These are phyloP conservation scores for Macrophomina pseudophaseolina DNA, from an alignment of 2,329 filamentous ascomycete genomes.

Conservation along the genomic window DNA sequence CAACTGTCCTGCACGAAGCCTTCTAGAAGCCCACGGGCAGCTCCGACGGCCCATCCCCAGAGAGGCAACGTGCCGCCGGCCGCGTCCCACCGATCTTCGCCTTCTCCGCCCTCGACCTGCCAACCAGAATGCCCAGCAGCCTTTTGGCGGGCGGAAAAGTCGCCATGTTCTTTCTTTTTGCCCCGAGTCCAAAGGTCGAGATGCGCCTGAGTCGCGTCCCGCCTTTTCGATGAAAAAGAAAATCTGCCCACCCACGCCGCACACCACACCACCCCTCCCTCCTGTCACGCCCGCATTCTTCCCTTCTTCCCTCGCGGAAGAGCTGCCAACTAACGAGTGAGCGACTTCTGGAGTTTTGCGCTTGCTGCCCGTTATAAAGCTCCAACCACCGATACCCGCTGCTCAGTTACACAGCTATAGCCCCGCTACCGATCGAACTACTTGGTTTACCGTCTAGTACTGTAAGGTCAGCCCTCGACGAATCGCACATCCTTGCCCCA, in stretches of 20 bases:
- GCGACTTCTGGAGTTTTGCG: conserved; percentile 66
- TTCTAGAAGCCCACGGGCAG: conserved; percentile 23
- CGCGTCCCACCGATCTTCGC: conserved; percentile 16
- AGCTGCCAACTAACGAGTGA: conserved; percentile 38
- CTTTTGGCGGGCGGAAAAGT: conserved; percentile 17
- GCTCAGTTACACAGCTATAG: neutral
- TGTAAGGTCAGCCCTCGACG: neutral
- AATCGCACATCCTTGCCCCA: neutral
- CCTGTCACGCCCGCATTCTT: neutral
- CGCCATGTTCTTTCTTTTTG: conserved; percentile 14
- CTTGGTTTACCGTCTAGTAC: neutral
- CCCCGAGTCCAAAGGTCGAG: conserved; percentile 8
- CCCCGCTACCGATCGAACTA: neutral
- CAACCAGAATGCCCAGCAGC: neutral
- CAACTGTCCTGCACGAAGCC: neutral
- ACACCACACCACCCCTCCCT: neutral
- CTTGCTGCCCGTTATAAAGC: conserved; percentile 56
- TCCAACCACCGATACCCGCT: conserved; percentile 38
- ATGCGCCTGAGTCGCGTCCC: neutral
- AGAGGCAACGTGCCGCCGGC: conserved; percentile 1
- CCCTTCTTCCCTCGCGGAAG: neutral
- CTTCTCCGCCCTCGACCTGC: conserved; percentile 1
- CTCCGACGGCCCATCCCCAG: conserved; percentile 18
- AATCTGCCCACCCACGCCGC: neutral
- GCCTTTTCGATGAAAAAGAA: neutral